These are phyloP conservation scores for Fusarium austroafricanum DNA, from an alignment of 2,329 filamentous ascomycete genomes.

Conservation along the genomic window DNA sequence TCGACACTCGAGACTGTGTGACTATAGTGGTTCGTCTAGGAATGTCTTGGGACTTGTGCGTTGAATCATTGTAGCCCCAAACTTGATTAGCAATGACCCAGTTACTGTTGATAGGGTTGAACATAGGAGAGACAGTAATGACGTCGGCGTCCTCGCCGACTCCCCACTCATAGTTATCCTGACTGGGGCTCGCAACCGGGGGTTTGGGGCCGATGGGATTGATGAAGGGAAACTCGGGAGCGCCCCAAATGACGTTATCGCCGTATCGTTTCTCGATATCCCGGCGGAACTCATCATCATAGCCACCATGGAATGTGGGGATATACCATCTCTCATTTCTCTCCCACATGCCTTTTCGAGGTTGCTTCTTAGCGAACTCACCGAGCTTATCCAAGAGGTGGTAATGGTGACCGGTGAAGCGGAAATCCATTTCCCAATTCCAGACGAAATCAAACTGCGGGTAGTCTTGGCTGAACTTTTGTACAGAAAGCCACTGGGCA, in stretches of 20 bases:
- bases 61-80: conserved; percentile 70
- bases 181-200: conserved; percentile 65
- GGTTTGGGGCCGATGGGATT: conserved; percentile 72
- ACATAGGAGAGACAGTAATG: conserved; percentile 81
- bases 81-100: conserved; percentile 78
- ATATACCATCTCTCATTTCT: conserved; percentile 79
- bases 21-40: conserved; percentile 82
- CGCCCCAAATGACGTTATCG: conserved; percentile 73
- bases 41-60: conserved; percentile 64
- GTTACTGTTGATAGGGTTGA: conserved; percentile 77
- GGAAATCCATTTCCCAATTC: conserved; percentile 89
- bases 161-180: conserved; percentile 81
- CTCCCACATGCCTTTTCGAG: conserved; percentile 79
- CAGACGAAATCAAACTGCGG: conserved; percentile 85
- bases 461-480: conserved; percentile 80
- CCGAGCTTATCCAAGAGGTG: conserved; percentile 76
- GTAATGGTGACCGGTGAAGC: conserved; percentile 84
- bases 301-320: conserved; percentile 74
- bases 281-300: conserved; percentile 73
- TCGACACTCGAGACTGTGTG: conserved; percentile 79
- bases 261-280: conserved; percentile 67
- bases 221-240: conserved; percentile 68
- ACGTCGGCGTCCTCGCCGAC: conserved; percentile 80
- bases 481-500: conserved; percentile 77
- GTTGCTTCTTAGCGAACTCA: conserved; percentile 73